Percentiles rank a stretch among this genome's conserved stretches.
These are phyloP conservation scores for Exophiala mesophila DNA, from an alignment of 2,329 filamentous ascomycete species.

Conservation along the genomic window DNA sequence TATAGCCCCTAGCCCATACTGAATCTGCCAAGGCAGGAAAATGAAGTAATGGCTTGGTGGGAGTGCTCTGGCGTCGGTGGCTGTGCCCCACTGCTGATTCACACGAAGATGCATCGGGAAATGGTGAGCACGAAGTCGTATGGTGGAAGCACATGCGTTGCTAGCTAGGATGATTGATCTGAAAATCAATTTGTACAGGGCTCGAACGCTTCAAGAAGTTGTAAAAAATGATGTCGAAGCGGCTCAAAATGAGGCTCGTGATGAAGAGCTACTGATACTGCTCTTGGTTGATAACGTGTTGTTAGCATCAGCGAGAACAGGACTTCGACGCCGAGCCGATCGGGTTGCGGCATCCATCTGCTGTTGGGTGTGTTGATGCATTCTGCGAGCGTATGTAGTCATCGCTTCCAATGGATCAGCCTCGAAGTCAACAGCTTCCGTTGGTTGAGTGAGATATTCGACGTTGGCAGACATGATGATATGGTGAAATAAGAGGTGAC, in stretches of 20 bases:
- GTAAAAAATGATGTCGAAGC: neutral
- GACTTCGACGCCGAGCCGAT: constrained; percentile 37
- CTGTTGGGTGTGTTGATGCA: constrained; percentile 61
- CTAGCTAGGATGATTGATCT: neutral
- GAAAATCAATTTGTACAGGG: neutral
- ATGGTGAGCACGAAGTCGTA: too few relatives aligned
- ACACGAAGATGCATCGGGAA: too few relatives aligned
- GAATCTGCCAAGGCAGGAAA: too few relatives aligned
- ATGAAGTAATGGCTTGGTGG: too few relatives aligned
- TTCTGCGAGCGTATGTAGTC: constrained; percentile 52
- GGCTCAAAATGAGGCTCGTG: constrained; percentile 21
- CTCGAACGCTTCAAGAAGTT: neutral
- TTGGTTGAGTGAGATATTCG: constrained; percentile 21
- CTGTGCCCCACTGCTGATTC: too few relatives aligned
- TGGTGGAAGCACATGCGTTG: too few relatives aligned
- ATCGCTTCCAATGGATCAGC: constrained; percentile 25
- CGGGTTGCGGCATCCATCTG: constrained; percentile 58
- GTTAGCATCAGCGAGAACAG: constrained; percentile 10
- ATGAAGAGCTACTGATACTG: constrained; percentile 22
- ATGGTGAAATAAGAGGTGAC: neutral
- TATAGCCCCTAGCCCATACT: too few relatives aligned
- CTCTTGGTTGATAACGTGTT: constrained; percentile 10
- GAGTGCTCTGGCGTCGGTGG: too few relatives aligned
- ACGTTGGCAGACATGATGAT: constrained; percentile 23
- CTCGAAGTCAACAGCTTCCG: constrained; percentile 19